Percentiles rank a stretch among this genome's conserved stretches.
Evolutionary conservation across 139 green algal genomes (phyloP).

Genomic region (Auxenochlorella pyrenoidosa): DNA sequence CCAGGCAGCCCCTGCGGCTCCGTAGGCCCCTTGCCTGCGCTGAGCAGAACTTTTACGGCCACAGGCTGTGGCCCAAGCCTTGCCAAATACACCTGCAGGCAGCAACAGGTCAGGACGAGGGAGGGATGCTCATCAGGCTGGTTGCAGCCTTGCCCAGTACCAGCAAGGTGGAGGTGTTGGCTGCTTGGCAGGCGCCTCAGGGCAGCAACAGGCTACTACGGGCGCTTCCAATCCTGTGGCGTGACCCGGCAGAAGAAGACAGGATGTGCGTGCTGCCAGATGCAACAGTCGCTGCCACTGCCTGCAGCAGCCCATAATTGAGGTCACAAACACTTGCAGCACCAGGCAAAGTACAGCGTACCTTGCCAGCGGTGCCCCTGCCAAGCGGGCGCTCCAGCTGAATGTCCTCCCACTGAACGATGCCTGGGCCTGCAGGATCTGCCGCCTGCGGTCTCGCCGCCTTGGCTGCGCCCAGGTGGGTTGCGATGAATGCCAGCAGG

Average conservation of each 20-base stretch:
- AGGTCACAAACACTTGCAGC: too few relatives aligned
- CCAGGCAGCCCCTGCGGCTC: background rate
- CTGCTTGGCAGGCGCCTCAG: too few relatives aligned
- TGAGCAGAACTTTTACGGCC: background rate
- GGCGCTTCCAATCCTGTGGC: too few relatives aligned
- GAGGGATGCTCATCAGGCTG: background rate
- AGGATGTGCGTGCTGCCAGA: background rate
- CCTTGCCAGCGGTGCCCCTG: background rate
- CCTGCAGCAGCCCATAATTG: too few relatives aligned
- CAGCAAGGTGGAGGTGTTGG: too few relatives aligned
- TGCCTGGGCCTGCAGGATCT: background rate
- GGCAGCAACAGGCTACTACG: too few relatives aligned
- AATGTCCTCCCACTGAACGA: background rate
- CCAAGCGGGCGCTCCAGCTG: background rate
- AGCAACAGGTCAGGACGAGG: too few relatives aligned
- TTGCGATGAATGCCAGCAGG: conserved; percentile 11
- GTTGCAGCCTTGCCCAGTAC: too few relatives aligned
- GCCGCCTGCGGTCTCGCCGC: background rate
- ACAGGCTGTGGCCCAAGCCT: conserved; percentile 17
- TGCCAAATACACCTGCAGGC: conserved; percentile 31
- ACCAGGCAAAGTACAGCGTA: too few relatives aligned
- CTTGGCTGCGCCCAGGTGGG: background rate
- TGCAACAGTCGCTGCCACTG: too few relatives aligned
- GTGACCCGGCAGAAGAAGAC: too few relatives aligned
- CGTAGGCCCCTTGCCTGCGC: background rate